These are phyloP conservation scores for Apiospora aurea DNA, from an alignment of 2,329 filamentous ascomycete genomes.

Conservation along the genomic window DNA sequence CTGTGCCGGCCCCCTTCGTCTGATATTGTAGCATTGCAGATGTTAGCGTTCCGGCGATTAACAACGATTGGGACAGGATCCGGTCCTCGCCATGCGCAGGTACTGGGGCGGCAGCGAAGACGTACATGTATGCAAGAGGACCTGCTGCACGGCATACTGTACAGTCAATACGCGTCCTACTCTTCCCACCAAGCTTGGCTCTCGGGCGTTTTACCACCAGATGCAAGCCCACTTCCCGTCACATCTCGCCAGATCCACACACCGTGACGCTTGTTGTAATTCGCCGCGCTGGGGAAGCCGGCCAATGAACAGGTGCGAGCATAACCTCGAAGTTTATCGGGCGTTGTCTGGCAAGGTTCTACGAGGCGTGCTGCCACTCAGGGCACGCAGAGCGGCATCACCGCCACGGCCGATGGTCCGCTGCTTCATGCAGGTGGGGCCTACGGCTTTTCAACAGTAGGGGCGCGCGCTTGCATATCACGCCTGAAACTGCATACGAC, in stretches of 20 bases:
- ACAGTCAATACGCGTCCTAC: background rate
- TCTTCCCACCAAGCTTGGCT: background rate
- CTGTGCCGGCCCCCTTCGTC: background rate
- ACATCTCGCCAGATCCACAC: background rate
- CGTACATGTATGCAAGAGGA: background rate
- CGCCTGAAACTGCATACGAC: conserved; percentile 19
- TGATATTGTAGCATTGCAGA: conserved; percentile 6
- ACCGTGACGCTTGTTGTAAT: background rate
- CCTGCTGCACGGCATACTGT: background rate
- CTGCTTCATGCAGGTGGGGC: conserved; percentile 21
- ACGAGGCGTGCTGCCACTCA: conserved; percentile 1
- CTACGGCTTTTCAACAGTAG: background rate
- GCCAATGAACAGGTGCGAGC: background rate
- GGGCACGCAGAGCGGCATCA: background rate
- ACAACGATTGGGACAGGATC: background rate
- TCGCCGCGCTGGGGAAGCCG: background rate
- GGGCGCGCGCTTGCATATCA: conserved; percentile 17
- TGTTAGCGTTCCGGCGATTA: background rate
- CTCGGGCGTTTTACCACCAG: background rate
- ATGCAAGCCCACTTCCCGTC: background rate
- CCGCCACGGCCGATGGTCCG: conserved; percentile 9
- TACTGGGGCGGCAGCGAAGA: background rate
- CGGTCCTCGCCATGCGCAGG: background rate
- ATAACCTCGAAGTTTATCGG: conserved; percentile 6
- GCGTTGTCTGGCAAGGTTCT: background rate